Evolutionary conservation across 805 yeast species (phyloP), one percentile per base, ranked within the genome.

Genomic region (Sporopachydermia quercuum): DNA sequence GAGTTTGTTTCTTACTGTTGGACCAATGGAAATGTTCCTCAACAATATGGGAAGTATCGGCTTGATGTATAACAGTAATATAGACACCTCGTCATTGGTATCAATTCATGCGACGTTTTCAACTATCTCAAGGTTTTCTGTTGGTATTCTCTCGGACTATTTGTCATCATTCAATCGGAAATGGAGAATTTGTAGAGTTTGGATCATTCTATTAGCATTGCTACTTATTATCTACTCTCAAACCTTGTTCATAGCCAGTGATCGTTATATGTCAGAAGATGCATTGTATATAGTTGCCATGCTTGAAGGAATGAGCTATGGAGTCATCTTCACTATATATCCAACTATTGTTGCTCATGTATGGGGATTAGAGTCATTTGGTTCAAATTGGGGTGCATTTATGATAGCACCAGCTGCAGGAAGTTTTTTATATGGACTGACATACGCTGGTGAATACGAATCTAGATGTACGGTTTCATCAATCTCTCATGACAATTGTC

Each of bases 381-480:
- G 96, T 0, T 81, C 94, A 2, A 81, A 89, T 2, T 89, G 95
- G 84, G 96, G 96, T 2, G 63, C 80, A 17, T 82, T 85, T 54
- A 78, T 85, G 70, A 67, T 82, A 27, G 91, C 93, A 0, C 94
- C 96, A 2, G 95, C 96, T 0, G 46, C 83, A 2, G 94, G 95
- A 1, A 66, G 89, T 1, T 63, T 80, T 3, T 44, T 71, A 2
- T 81, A 70, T 49, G 87, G 94, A 4, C 50, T 81, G 39, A 46
- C 76, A 8, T 86, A 78, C 54, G 96, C 94, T 1, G 49, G 58
- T 16, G 56, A 73, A 15, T 76, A 70, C 47, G 91, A 83, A 23
- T 23, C 30, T 23, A 8, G n/a, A 8, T 23, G 30, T 23, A n/a
- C 30, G n/a, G 8, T 23, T 23, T 8, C 13, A 23, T 8, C 30